These are phyloP conservation scores for Papiliotrema fonsecae DNA, from an alignment of 1,284 basidiomycete genomes.

Conservation along the genomic window DNA sequence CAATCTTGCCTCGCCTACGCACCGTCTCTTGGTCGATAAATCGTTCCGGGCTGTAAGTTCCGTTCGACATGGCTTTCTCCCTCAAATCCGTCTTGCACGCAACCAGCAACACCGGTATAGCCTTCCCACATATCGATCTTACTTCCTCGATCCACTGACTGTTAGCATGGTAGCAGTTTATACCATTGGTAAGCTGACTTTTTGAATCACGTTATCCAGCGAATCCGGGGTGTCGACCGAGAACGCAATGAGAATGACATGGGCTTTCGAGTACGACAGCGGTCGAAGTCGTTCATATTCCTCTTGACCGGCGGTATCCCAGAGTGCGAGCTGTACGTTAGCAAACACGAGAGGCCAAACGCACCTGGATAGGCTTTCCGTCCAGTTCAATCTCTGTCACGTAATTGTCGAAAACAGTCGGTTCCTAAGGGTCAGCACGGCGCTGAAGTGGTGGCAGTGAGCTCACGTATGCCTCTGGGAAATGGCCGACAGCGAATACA, in stretches of 20 bases:
- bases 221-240: constrained; percentile 95
- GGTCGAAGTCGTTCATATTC: constrained; percentile 95
- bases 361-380: constrained; percentile 64
- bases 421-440: constrained; percentile 21
- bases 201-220: constrained; percentile 88
- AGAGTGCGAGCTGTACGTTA: constrained; percentile 79
- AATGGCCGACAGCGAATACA: constrained; percentile 85
- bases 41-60: constrained; percentile 38
- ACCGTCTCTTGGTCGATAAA: constrained; percentile 49
- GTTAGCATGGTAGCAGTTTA: too few relatives aligned
- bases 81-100: constrained; percentile 54
- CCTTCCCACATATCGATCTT: constrained; percentile 73
- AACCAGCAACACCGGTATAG: constrained; percentile 54
- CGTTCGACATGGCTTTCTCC: constrained; percentile 48
- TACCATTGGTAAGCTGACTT: too few relatives aligned
- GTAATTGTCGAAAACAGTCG: constrained; percentile 96
- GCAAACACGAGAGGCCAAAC: neutral
- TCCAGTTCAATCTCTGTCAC: constrained; percentile 96
- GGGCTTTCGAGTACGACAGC: constrained; percentile 94
- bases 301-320: constrained; percentile 98
- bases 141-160: constrained; percentile 96
- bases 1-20: constrained; percentile 18
- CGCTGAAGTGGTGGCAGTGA: constrained; percentile 1
- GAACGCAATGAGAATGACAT: constrained; percentile 97
- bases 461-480: constrained; percentile 86